phyloP scores from a whole-genome alignment of 1,284 basidiomycete species.

The Malassezia sympodialis region DNA sequence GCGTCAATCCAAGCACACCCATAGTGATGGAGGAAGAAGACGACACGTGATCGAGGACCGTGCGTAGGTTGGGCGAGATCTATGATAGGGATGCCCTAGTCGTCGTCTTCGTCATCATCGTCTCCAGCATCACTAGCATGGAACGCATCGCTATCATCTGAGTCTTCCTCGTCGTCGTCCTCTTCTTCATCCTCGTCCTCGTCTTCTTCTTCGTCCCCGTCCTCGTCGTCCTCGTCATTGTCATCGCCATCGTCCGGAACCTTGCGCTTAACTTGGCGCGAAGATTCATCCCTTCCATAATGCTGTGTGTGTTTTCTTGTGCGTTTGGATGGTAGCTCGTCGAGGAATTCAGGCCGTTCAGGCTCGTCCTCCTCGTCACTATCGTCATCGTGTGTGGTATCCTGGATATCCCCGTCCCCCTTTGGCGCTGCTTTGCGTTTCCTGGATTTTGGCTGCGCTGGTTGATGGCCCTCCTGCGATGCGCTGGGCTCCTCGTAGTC shows the following conservation, averaged over 20 bases:
- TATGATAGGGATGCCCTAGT: background rate
- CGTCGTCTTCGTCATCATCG: background rate
- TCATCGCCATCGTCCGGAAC: background rate
- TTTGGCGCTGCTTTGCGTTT: background rate
- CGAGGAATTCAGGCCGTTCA: background rate
- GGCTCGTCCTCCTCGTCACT: conserved; percentile 2
- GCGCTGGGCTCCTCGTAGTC: conserved; percentile 1
- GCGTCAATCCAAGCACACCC: conserved; percentile 19
- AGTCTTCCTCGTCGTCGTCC: conserved; percentile 2
- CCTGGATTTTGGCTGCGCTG: background rate
- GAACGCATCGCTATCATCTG: conserved; percentile 5
- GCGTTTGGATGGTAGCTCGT: conserved; percentile 13
- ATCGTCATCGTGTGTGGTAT: background rate
- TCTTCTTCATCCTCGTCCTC: background rate
- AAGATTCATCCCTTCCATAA: background rate
- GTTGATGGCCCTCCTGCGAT: background rate
- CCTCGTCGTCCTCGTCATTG: background rate
- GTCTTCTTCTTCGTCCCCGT: conserved; percentile 1
- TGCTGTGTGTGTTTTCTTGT: conserved; percentile 1
- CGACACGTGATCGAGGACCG: conserved; percentile 12
- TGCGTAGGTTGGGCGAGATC: conserved; percentile 1
- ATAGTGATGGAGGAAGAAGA: conserved; percentile 6
- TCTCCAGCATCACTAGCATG: background rate
- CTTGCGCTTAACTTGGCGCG: background rate
- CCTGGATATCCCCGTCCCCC: background rate